Evolutionary conservation across 1,284 basidiomycete genomes (phyloP).

Genomic region (Cutaneotrichosporon sp.): DNA sequence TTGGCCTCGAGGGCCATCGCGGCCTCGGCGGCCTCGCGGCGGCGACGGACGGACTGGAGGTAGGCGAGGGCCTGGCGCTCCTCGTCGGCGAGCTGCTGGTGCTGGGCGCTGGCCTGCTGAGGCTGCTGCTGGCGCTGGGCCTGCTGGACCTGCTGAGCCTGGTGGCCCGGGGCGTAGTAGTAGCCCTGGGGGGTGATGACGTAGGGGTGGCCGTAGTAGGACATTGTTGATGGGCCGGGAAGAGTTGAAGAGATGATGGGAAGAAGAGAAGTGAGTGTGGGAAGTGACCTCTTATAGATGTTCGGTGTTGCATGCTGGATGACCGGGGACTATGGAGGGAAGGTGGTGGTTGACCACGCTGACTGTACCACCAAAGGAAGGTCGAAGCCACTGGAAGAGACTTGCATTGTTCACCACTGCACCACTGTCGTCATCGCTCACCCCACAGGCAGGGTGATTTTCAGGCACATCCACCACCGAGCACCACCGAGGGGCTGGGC

Average conservation of each 20-base stretch:
- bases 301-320: background rate
- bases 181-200: constrained; percentile 12
- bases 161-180: constrained; percentile 5
- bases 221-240: constrained; percentile 17
- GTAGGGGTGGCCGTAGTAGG: constrained; percentile 25
- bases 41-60: constrained; percentile 42
- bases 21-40: constrained; percentile 38
- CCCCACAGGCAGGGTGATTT: background rate
- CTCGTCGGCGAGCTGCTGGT: constrained; percentile 35
- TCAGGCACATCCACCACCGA: background rate
- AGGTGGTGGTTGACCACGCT: too few relatives aligned
- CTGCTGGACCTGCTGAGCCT: constrained; percentile 2
- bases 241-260: background rate
- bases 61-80: constrained; percentile 47
- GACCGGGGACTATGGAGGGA: too few relatives aligned
- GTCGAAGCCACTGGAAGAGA: too few relatives aligned
- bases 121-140: too few relatives aligned
- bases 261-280: background rate
- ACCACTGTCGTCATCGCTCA: background rate
- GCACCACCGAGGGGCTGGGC: background rate
- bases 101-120: too few relatives aligned
- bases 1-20: constrained; percentile 29
- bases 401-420: too few relatives aligned
- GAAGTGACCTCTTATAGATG: too few relatives aligned
- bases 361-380: too few relatives aligned